Percentiles rank a stretch among this genome's conserved stretches.
Conservation (phyloP, 805 yeast species). For the Ogataea nonfermentans region DNA sequence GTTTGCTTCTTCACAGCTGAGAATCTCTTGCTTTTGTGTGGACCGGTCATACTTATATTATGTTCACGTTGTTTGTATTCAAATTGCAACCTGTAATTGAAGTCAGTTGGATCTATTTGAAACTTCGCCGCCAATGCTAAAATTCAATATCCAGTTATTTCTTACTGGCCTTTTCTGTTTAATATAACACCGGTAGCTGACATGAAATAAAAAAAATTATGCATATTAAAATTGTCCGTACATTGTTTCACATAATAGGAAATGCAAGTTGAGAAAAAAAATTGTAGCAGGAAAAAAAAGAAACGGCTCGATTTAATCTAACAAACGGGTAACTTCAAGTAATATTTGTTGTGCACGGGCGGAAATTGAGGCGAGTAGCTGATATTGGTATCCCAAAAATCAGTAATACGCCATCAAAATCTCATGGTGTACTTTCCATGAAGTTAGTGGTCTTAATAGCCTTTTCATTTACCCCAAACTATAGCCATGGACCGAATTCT, state of each 20-base stretch:
- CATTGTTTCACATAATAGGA: not conserved
- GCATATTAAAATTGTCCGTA: not conserved
- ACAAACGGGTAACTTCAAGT: too few species aligned
- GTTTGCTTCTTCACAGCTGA: conserved; percentile 5
- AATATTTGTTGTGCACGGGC: too few species aligned
- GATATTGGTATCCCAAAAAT: too few species aligned
- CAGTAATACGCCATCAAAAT: too few species aligned
- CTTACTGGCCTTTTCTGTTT: conserved; percentile 3
- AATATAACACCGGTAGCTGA: conserved; percentile 2
- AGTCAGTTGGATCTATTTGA: not conserved
- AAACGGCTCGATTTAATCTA: not conserved
- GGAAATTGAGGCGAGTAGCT: too few species aligned
- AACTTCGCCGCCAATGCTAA: conserved; percentile 1
- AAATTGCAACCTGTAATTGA: not conserved
- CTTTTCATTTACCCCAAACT: too few species aligned
- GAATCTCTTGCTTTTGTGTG: conserved; percentile 2
- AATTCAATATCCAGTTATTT: conserved; percentile 1
- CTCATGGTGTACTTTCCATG: too few species aligned
- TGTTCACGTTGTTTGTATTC: not conserved
- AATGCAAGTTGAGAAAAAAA: conserved; percentile 9
- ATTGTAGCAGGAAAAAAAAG: conserved; percentile 5
- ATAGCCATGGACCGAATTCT: too few species aligned
- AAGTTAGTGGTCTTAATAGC: too few species aligned
- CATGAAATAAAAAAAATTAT: conserved; percentile 10
- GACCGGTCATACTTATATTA: not conserved